A percentile compares a stretch with the other conserved stretches of the same genome.
phyloP scores from a whole-genome alignment of 2,329 filamentous ascomycete species.

The Mollisia scopiformis region DNA sequence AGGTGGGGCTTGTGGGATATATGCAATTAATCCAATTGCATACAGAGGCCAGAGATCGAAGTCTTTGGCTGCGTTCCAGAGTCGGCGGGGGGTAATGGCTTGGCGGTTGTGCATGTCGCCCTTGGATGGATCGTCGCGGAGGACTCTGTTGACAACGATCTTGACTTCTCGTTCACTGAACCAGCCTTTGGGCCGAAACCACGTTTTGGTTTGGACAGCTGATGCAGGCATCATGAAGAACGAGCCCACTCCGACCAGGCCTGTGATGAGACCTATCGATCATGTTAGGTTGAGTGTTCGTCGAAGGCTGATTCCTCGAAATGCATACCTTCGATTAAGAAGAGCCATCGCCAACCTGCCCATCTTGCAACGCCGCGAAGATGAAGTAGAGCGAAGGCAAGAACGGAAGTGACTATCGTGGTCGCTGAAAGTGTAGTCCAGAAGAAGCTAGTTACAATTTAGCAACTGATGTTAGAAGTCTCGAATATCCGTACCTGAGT shows the following conservation, averaged over 20 bases:
- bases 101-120: constrained; percentile 63
- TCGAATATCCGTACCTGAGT: constrained; percentile 4
- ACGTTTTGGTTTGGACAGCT: constrained; percentile 59
- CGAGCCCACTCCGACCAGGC: constrained; percentile 53
- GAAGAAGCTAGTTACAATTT: constrained; percentile 55
- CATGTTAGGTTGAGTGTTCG: too few species aligned
- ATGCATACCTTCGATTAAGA: constrained; percentile 63
- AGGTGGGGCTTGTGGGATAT: constrained; percentile 52
- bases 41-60: constrained; percentile 63
- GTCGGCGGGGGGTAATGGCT: constrained; percentile 51
- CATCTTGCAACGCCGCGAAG: constrained; percentile 52
- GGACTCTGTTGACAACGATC: constrained; percentile 66
- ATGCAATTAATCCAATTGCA: constrained; percentile 48
- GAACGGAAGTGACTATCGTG: constrained; percentile 49
- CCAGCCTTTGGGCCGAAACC: constrained; percentile 63
- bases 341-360: constrained; percentile 57
- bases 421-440: constrained; percentile 63
- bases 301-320: too few species aligned
- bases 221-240: constrained; percentile 62
- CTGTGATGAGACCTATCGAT: constrained; percentile 53
- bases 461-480: background rate
- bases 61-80: constrained; percentile 57
- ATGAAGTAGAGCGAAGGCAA: constrained; percentile 57
- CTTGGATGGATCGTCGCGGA: constrained; percentile 53
- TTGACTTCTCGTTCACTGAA: constrained; percentile 66